Evolutionary conservation across 768 basidiomycete species (phyloP).

Genomic region (Auricularia sp.): DNA sequence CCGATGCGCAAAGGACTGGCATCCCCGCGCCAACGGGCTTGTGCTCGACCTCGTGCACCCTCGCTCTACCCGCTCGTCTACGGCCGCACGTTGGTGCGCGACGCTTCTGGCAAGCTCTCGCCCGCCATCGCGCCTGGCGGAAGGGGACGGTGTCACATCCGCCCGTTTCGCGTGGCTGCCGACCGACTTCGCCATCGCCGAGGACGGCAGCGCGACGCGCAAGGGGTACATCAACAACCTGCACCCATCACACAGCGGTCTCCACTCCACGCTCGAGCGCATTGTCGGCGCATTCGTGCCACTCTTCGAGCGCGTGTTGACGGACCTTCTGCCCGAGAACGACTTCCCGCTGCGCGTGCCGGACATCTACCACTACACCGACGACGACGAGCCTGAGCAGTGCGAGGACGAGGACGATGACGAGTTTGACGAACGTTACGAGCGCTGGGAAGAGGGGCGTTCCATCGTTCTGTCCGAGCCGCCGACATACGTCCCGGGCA

Average conservation of each 20-base stretch:
- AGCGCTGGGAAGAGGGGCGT: constrained; percentile 6
- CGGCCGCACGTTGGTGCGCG: constrained; percentile 11
- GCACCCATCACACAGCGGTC: constrained; percentile 23
- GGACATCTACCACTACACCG: neutral
- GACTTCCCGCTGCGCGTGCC: neutral
- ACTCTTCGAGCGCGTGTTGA: constrained; percentile 43
- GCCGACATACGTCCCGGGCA: neutral
- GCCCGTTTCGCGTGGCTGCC: constrained; percentile 33
- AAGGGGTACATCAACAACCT: constrained; percentile 48
- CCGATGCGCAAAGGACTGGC: constrained; percentile 34
- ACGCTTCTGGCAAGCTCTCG: neutral
- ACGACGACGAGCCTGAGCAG: constrained; percentile 2
- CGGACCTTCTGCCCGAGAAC: constrained; percentile 28
- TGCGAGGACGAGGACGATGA: constrained; percentile 9
- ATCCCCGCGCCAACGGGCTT: constrained; percentile 32
- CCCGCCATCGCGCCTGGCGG: neutral
- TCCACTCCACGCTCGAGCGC: constrained; percentile 26
- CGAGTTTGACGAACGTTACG: constrained; percentile 5
- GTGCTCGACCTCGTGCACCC: constrained; percentile 38
- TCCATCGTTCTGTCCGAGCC: neutral
- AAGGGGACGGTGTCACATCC: neutral
- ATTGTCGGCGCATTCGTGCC: constrained; percentile 33
- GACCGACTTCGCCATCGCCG: constrained; percentile 31
- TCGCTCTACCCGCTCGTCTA: constrained; percentile 32
- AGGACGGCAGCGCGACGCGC: constrained; percentile 23